Conservation (phyloP, 1,284 basidiomycete genomes). For the Flammula alnicola region DNA sequence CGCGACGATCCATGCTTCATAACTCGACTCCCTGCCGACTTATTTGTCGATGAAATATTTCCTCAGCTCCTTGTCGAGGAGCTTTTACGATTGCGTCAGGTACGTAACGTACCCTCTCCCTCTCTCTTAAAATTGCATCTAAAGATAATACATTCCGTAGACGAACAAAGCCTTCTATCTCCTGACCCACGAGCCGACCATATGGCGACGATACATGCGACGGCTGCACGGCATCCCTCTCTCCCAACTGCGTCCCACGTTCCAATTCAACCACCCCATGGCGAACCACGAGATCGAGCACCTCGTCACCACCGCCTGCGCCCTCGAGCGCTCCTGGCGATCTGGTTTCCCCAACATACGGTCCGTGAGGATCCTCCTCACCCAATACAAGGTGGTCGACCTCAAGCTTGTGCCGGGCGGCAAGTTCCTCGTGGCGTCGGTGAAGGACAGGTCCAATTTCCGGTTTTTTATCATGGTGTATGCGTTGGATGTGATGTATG, state of each 20-base stretch:
- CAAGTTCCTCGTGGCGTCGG: conserved; percentile 67
- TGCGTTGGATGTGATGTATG: conserved; percentile 58
- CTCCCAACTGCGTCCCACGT: conserved; percentile 67
- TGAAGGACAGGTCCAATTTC: conserved; percentile 45
- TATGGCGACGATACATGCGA: conserved; percentile 70
- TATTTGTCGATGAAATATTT: conserved; percentile 13
- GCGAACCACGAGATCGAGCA: conserved; percentile 66
- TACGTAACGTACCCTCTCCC: neutral
- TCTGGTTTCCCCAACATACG: conserved; percentile 42
- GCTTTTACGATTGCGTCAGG: conserved; percentile 12
- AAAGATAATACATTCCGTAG: conserved; percentile 37
- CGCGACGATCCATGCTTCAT: conserved; percentile 1
- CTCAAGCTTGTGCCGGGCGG: conserved; percentile 72
- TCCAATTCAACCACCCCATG: conserved; percentile 46
- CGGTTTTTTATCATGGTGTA: conserved; percentile 59
- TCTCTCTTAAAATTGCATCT: neutral
- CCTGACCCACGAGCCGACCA: conserved; percentile 65
- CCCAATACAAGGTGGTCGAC: conserved; percentile 53
- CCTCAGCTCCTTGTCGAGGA: conserved; percentile 16
- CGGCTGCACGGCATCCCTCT: conserved; percentile 52
- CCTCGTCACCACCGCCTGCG: conserved; percentile 62
- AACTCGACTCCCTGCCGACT: conserved; percentile 6
- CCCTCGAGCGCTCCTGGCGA: conserved; percentile 64
- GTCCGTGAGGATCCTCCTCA: conserved; percentile 38
- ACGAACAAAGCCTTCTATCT: conserved; percentile 59